These are phyloP conservation scores for Colletotrichum liaoningense DNA, from an alignment of 2,329 filamentous ascomycete genomes.

Conservation along the genomic window DNA sequence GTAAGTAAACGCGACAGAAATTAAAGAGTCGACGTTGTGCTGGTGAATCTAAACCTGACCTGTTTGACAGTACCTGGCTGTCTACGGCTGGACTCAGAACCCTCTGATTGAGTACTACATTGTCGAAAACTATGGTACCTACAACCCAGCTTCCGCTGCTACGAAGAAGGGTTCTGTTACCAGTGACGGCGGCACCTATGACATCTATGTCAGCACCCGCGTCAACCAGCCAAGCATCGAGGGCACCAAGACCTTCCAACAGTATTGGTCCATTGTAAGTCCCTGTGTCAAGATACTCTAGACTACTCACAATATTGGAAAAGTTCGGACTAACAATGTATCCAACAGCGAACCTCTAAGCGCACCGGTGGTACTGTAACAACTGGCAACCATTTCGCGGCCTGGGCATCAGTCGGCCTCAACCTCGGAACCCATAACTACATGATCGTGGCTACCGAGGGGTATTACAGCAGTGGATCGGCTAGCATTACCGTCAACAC, in stretches of 20 bases:
- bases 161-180: conserved; percentile 45
- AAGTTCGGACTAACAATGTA: not conserved
- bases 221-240: conserved; percentile 58
- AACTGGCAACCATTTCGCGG: conserved; percentile 62
- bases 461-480: conserved; percentile 25
- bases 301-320: not conserved
- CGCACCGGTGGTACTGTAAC: conserved; percentile 62
- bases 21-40: too few relatives aligned
- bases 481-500: conserved; percentile 17
- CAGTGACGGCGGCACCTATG: conserved; percentile 49
- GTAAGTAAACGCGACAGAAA: not conserved
- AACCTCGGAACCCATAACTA: conserved; percentile 61
- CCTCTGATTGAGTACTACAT: conserved; percentile 55
- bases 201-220: conserved; percentile 48
- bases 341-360: conserved; percentile 45
- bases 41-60: not conserved
- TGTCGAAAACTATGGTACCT: conserved; percentile 55
- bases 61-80: conserved; percentile 55
- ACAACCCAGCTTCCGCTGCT: conserved; percentile 52
- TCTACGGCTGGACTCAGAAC: conserved; percentile 54
- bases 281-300: too few relatives aligned
- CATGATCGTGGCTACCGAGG: conserved; percentile 62
- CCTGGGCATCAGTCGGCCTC: conserved; percentile 61
- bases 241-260: conserved; percentile 60
- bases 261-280: conserved; percentile 56